Evolutionary conservation across 2,329 filamentous ascomycete genomes (phyloP).

Genomic region (Fusarium protoensiforme): DNA sequence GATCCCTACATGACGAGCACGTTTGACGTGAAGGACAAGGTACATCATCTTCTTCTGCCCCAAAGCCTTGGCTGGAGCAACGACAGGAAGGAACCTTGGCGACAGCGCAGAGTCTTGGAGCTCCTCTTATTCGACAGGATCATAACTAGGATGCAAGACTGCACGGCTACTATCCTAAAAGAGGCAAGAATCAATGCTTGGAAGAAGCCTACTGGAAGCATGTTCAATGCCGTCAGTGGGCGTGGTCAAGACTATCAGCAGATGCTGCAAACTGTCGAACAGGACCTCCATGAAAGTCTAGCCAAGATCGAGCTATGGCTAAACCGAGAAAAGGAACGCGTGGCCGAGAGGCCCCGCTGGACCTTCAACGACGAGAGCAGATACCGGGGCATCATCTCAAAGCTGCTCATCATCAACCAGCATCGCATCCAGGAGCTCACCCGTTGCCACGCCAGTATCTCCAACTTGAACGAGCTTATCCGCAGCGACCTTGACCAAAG

Average conservation of each 20-base stretch:
- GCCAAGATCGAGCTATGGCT: not conserved
- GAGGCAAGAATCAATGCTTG: not conserved
- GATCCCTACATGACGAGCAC: not conserved
- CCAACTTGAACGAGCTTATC: rapidly evolving
- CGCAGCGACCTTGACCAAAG: not conserved
- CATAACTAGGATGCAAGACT: not conserved
- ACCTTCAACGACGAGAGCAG: not conserved
- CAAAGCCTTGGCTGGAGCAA: not conserved
- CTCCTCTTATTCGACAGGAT: not conserved
- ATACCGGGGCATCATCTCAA: not conserved
- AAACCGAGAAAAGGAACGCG: not conserved
- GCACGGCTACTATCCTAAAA: not conserved
- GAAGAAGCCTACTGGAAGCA: not conserved
- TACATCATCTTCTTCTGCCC: not conserved
- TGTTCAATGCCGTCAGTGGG: not conserved
- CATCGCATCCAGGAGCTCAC: not conserved
- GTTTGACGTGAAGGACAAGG: too few species aligned
- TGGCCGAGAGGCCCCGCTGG: not conserved
- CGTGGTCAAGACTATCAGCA: not conserved
- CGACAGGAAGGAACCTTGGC: not conserved
- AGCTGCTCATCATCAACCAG: not conserved
- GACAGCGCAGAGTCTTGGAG: not conserved
- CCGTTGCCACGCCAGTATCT: not conserved
- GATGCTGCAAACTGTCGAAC: not conserved
- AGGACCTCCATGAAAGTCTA: not conserved